Conservation (phyloP, 345 rosid genomes). For the Eucalyptus virginea region DNA sequence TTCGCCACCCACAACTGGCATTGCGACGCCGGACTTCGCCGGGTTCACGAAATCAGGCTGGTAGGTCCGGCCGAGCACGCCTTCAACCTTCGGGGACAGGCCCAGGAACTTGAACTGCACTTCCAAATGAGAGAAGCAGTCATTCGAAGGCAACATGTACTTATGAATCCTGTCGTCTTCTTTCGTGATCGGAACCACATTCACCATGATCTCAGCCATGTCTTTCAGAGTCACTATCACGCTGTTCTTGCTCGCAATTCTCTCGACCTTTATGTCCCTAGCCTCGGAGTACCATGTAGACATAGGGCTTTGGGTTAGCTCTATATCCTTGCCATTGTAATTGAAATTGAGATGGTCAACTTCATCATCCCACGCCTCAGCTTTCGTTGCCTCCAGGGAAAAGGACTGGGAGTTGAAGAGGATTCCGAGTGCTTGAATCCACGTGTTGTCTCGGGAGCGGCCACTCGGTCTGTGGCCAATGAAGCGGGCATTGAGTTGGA, state of each 20-base stretch:
- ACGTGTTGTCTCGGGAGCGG: conserved; percentile 1
- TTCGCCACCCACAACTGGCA: conserved; percentile 3
- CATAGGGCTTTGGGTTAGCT: not conserved
- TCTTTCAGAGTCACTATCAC: not conserved
- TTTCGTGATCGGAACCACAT: not conserved
- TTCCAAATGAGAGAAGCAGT: conserved; percentile 4
- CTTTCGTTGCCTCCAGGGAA: not conserved
- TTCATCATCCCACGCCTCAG: not conserved
- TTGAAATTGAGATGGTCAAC: not conserved
- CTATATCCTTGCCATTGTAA: not conserved
- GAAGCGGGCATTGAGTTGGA: conserved; percentile 6
- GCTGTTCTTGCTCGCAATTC: not conserved
- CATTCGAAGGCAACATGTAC: not conserved
- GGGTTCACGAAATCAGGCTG: not conserved
- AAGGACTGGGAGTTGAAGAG: not conserved
- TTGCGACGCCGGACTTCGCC: not conserved
- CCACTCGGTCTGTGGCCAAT: not conserved
- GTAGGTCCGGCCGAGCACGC: conserved; percentile 1
- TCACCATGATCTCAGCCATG: not conserved
- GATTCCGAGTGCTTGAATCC: conserved; percentile 7
- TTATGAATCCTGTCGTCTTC: conserved; percentile 1
- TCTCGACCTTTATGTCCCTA: not conserved
- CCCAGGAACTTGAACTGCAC: not conserved
- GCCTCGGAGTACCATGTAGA: not conserved
- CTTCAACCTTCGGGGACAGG: not conserved